These are phyloP conservation scores for Talaromyces marneffei DNA, from an alignment of 2,329 filamentous ascomycete species.

Conservation along the genomic window DNA sequence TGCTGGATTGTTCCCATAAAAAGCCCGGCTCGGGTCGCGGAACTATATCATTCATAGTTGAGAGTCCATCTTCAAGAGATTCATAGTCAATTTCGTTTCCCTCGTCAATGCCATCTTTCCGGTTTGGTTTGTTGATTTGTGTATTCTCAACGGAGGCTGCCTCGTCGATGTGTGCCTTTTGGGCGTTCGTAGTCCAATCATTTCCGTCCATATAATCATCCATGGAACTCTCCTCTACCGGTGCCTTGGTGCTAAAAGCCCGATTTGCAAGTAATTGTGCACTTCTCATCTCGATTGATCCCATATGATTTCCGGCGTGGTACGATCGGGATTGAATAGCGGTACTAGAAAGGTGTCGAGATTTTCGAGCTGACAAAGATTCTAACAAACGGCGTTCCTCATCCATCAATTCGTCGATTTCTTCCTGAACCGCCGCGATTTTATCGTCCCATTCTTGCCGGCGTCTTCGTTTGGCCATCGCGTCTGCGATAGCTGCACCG, in stretches of 20 bases:
- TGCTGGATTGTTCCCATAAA: constrained; percentile 26
- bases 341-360: neutral
- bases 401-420: constrained; percentile 35
- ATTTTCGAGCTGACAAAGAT: constrained; percentile 20
- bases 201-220: neutral
- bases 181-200: neutral
- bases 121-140: neutral
- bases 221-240: neutral
- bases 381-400: constrained; percentile 35
- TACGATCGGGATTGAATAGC: neutral
- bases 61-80: neutral
- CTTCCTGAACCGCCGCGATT: constrained; percentile 39
- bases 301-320: neutral
- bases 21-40: constrained; percentile 9
- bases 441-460: constrained; percentile 38
- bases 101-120: neutral
- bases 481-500: constrained; percentile 37
- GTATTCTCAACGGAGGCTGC: neutral
- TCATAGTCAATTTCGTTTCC: constrained; percentile 6
- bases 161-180: neutral
- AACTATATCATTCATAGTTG: constrained; percentile 15
- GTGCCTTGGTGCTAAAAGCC: constrained; percentile 20
- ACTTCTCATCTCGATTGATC: neutral
- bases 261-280: constrained; percentile 13
- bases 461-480: constrained; percentile 34